Conservation (phyloP, 2,329 filamentous ascomycete species). For the Chrysosporium queenslandicum region DNA sequence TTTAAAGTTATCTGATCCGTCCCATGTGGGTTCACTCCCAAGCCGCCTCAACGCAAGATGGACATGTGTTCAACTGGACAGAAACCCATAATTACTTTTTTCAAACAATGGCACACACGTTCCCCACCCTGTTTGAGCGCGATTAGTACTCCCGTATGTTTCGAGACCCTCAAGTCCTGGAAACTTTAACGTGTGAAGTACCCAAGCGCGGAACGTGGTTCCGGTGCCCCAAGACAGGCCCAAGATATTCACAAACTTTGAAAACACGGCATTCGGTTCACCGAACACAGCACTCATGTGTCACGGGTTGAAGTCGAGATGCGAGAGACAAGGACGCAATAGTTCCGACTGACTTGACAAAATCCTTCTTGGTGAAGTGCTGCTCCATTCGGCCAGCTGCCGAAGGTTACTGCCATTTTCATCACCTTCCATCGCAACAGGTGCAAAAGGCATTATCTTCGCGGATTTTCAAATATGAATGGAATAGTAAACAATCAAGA, state of each 20-base stretch:
- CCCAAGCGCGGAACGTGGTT: background rate
- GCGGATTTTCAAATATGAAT: background rate
- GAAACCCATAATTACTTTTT: background rate
- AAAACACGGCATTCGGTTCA: background rate
- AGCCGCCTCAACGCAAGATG: background rate
- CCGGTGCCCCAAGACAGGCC: background rate
- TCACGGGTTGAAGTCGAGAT: background rate
- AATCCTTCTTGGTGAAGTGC: background rate
- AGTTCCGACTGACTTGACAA: background rate
- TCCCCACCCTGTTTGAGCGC: background rate
- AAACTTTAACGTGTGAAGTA: background rate
- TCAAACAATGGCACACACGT: background rate
- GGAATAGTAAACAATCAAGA: background rate
- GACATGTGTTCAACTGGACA: background rate
- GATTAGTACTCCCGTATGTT: background rate
- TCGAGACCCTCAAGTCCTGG: background rate
- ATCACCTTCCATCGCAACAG: background rate
- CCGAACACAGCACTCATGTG: background rate
- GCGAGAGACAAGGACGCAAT: background rate
- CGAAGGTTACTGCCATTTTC: background rate
- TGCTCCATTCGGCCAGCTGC: background rate
- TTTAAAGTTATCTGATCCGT: conserved; percentile 10
- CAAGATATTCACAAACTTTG: background rate
- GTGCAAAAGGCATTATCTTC: background rate
- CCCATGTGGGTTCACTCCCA: background rate